Evolutionary conservation across 2,329 filamentous ascomycete genomes (phyloP), one percentile per base, ranked within the genome.

Genomic region (Fusarium dimerum): DNA sequence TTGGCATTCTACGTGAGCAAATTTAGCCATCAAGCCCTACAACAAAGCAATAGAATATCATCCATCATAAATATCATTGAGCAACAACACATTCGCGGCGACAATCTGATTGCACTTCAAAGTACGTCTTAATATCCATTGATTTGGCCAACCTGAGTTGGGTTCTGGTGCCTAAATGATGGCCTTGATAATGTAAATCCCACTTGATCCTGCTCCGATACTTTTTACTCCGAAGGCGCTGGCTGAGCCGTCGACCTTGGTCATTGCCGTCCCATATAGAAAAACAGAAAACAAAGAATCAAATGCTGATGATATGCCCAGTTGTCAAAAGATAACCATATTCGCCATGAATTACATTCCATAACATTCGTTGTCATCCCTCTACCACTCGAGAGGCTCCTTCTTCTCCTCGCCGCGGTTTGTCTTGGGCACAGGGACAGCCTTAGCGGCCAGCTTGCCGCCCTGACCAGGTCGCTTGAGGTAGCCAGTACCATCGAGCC

Each of bases 401-500:
- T 80, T 87, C 71, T 92, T 85, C 65, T 86, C 84, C 73, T 95
- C 88, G 1, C 92, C 92, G 15, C 90, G 79, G 75, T 96, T 97
- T 56, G 92, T 96, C 77, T 86, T 93, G 39, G 92, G 90, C 40
- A 96, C 86, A 6, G 90, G 85, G 11, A 79, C 79, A 17, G 84
- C 77, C 75, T 85, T 84, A 34, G 75, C 81, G 10, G 79, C 76
- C 60, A 86, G 69, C 67, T 76, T 79, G 36, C 82, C 82, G 17
- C 76, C 77, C 68, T 77, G 74, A 41, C 78, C 80, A 63, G 77
- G 78, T 44, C 82, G 72, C 75, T 78, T 83, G 53, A 97, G 79
- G 71, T 96, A 97, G 1, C 86, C 90, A 40, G 81, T 86, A 34
- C 93, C 94, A 67, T 97, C 91, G 60, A 97, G 76, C 93, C 93